Evolutionary conservation across 148 eudicot genomes (phyloP), one percentile per base, ranked within the genome.

Genomic region (Silene uniflora): DNA sequence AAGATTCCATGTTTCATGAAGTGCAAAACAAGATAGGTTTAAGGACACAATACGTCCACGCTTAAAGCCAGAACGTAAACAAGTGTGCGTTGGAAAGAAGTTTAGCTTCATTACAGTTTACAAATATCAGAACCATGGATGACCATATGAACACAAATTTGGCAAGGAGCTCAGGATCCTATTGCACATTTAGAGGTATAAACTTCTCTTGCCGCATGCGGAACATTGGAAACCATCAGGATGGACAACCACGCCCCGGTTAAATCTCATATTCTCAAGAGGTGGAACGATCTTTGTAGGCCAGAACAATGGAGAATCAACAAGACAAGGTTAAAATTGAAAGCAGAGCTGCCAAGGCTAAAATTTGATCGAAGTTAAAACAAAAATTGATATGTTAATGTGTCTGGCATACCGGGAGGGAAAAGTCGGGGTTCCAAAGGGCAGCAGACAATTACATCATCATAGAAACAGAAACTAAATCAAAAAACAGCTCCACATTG

Each of bases 401-500:
- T 27, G 21, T 29, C 8, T 14, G 47, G 14, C 69, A 14, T 35
- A 39, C 71, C 49, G 3, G 52, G 3, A 35, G 49, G 71, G 7
- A 35, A 42, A 67, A 39, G 52, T 35, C 22, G 10, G 52, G 22
- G 52, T 18, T 27, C 29, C 71, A 67, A 35, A 67, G 52, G 49
- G 8, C 22, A 35, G 71, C 71, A 67, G n/a, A n/a, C 52, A 67
- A 6, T 1, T 1, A 42, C 71, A 8, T 35, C 47, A 17, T 39
- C 71, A 35, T 1, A 35, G 52, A 4, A 3, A 14, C 42, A 67
- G 11, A 17, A 35, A 67, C 71, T 39, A n/a, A 49, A 67, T 52
- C 52, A 42, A 67, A 67, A 35, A 67, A 67, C 52, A 67, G 71
- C 71, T 67, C 52, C 23, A 67, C 52, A 35, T 19, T 52, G 23